These are phyloP conservation scores for Leccinum longicurvipes DNA, from an alignment of 768 basidiomycete species.

Conservation along the genomic window DNA sequence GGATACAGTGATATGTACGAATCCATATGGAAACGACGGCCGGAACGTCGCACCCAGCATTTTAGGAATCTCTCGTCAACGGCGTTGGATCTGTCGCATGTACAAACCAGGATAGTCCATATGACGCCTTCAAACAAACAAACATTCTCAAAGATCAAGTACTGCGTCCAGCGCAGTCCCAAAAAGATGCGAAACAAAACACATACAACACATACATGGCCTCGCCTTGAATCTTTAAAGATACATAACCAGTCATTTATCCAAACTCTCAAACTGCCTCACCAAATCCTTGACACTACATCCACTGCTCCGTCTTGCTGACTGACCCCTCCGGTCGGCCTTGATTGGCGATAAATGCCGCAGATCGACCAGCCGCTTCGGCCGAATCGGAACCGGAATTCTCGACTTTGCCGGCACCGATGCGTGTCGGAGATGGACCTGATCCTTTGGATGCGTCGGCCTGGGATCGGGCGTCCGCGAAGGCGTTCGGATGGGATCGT, in stretches of 20 bases:
- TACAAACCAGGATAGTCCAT: not conserved
- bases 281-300: conserved; percentile 74
- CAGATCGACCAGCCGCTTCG: conserved; percentile 53
- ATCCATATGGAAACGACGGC: not conserved
- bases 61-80: not conserved
- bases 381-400: conserved; percentile 43
- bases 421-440: conserved; percentile 58
- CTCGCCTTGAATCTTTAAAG: not conserved
- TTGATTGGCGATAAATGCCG: conserved; percentile 39
- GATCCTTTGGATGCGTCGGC: conserved; percentile 56
- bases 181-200: conserved; percentile 7
- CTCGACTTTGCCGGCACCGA: conserved; percentile 37
- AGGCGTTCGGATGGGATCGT: conserved; percentile 60
- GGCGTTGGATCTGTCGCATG: not conserved
- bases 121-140: not conserved
- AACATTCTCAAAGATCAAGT: conserved; percentile 1
- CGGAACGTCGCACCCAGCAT: not conserved
- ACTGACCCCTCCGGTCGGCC: conserved; percentile 33
- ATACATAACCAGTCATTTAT: conserved; percentile 5
- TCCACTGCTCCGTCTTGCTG: conserved; percentile 56
- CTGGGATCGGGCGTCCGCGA: conserved; percentile 46
- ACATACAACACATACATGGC: conserved; percentile 4
- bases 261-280: conserved; percentile 50
- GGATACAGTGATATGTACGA: not conserved
- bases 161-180: conserved; percentile 13